Evolutionary conservation across 2,329 filamentous ascomycete genomes (phyloP).

Genomic region (Microcyclospora pomicola): DNA sequence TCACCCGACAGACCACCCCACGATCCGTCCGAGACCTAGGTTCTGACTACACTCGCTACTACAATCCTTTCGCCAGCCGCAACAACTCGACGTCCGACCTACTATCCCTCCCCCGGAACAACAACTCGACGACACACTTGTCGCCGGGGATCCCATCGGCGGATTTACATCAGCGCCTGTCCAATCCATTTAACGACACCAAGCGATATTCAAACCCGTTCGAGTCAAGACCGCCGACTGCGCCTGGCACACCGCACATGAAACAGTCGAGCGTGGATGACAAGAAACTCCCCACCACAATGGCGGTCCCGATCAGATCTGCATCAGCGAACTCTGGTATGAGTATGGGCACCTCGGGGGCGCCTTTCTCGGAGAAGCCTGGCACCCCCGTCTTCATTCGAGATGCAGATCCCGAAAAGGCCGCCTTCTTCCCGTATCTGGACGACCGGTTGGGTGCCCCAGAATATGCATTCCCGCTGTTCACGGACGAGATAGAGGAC

Average conservation of each 20-base stretch:
- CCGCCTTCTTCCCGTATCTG: slow-evolving; percentile 26
- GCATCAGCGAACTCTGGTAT: slow-evolving; percentile 1
- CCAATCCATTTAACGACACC: slow-evolving; percentile 22
- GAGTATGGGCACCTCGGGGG: neutral
- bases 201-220: slow-evolving; percentile 16
- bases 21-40: slow-evolving; percentile 23
- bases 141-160: slow-evolving; percentile 9
- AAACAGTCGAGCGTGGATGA: slow-evolving; percentile 6
- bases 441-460: slow-evolving; percentile 36
- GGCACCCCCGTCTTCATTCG: slow-evolving; percentile 18
- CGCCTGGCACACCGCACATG: slow-evolving; percentile 9
- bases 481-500: slow-evolving; percentile 36
- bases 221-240: slow-evolving; percentile 10
- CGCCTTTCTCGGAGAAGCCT: neutral
- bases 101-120: slow-evolving; percentile 11
- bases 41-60: slow-evolving; percentile 25
- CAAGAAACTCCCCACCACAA: slow-evolving; percentile 2
- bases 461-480: slow-evolving; percentile 31
- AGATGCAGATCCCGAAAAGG: slow-evolving; percentile 22
- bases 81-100: slow-evolving; percentile 22
- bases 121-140: slow-evolving; percentile 12
- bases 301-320: neutral
- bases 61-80: slow-evolving; percentile 24
- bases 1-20: slow-evolving; percentile 17
- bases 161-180: slow-evolving; percentile 17